Evolutionary conservation across 148 eudicot genomes (phyloP).

Genomic region (Nepenthes gracilis): DNA sequence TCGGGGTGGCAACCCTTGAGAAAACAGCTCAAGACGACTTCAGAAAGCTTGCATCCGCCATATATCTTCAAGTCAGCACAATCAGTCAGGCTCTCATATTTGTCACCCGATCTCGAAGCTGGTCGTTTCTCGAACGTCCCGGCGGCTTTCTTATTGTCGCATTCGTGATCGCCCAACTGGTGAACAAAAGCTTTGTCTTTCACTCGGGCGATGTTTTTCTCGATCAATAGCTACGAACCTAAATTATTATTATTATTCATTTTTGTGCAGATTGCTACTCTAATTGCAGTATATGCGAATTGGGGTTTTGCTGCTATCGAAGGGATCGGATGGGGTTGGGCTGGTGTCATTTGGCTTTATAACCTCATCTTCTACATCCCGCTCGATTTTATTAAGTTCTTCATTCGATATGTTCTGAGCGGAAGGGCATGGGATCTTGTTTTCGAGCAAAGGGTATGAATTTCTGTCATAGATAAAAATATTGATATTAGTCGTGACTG

Average conservation of each 20-base stretch:
- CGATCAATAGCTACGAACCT: too few relatives aligned
- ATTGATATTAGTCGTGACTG: background rate
- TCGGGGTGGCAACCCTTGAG: background rate
- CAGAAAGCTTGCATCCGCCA: conserved; percentile 51
- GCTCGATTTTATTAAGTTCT: conserved; percentile 48
- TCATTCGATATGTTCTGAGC: conserved; percentile 42
- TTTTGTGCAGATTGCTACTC: conserved; percentile 38
- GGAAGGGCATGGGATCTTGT: conserved; percentile 66
- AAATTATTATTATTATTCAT: background rate
- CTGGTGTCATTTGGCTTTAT: conserved; percentile 61
- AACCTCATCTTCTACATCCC: conserved; percentile 39
- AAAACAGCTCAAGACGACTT: conserved; percentile 18
- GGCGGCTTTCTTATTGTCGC: conserved; percentile 42
- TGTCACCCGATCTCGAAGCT: conserved; percentile 49
- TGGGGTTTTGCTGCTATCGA: conserved; percentile 53
- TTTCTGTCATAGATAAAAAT: background rate
- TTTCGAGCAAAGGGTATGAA: conserved; percentile 45
- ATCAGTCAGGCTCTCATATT: conserved; percentile 59
- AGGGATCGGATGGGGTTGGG: conserved; percentile 73
- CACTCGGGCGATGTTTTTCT: background rate
- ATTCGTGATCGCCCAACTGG: conserved; percentile 47
- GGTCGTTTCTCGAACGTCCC: conserved; percentile 57
- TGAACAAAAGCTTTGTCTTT: conserved; percentile 7
- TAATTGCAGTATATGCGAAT: conserved; percentile 50
- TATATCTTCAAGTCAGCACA: conserved; percentile 61